Percentiles rank a stretch among this genome's conserved stretches.
These are phyloP conservation scores for Gyromitra esculenta DNA, from an alignment of 2,329 filamentous ascomycete species.

Conservation along the genomic window DNA sequence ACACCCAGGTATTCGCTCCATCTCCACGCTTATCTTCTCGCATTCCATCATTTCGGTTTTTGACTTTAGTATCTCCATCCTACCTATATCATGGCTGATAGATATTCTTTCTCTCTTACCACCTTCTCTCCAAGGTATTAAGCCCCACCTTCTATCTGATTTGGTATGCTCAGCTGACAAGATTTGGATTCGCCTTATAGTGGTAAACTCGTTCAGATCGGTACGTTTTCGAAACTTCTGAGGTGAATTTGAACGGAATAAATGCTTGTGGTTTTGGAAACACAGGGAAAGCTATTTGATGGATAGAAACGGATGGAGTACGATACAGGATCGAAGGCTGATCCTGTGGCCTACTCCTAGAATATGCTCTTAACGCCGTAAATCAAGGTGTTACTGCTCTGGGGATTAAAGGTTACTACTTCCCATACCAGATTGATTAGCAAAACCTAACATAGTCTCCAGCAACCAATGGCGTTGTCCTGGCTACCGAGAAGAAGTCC, in stretches of 20 bases:
- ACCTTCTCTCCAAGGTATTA: conserved; percentile 97
- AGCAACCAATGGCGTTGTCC: conserved; percentile 99
- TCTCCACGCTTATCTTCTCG: conserved; percentile 38
- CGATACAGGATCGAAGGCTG: conserved; percentile 25
- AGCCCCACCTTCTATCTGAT: conserved; percentile 50
- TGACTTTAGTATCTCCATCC: conserved; percentile 45
- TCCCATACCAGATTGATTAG: conserved; percentile 48
- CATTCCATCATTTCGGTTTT: conserved; percentile 38
- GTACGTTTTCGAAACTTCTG: conserved; percentile 40
- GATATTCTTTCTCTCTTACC: conserved; percentile 99
- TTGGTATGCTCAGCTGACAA: conserved; percentile 56
- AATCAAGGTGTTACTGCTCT: conserved; percentile 99
- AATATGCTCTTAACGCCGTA: conserved; percentile 98
- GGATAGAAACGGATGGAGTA: conserved; percentile 31
- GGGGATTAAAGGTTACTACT: conserved; percentile 85
- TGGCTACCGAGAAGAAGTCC: conserved; percentile 99
- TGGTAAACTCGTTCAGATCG: conserved; percentile 56
- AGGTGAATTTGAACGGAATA: neutral
- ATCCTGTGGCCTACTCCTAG: conserved; percentile 64
- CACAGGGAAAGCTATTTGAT: neutral
- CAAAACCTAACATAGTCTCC: conserved; percentile 49
- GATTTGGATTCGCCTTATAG: conserved; percentile 53
- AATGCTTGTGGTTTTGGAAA: conserved; percentile 7
- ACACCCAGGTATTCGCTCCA: conserved; percentile 39
- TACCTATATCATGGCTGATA: conserved; percentile 81